phyloP scores from a whole-genome alignment of 2,329 filamentous ascomycete genomes.

The Pestalotiopsis sp. region DNA sequence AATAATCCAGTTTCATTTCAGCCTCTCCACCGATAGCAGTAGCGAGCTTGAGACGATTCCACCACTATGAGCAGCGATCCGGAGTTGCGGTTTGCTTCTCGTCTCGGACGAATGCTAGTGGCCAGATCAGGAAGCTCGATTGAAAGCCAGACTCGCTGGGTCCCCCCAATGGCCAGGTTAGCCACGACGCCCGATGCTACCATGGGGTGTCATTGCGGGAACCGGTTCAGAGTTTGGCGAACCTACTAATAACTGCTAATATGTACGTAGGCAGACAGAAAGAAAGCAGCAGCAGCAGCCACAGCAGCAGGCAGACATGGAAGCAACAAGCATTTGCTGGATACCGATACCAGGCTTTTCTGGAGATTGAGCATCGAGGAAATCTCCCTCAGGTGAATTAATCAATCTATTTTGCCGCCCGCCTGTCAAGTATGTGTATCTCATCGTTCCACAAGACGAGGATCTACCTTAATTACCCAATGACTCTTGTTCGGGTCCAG shows the following conservation, averaged over 20 bases:
- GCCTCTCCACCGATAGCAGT: not conserved
- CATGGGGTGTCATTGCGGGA: conserved; percentile 7
- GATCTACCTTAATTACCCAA: not conserved
- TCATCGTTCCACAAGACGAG: not conserved
- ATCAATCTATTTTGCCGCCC: not conserved
- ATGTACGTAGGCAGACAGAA: too few species aligned
- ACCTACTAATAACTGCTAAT: not conserved
- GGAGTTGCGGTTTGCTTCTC: not conserved
- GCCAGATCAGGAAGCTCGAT: conserved; percentile 9
- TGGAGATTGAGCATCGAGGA: conserved; percentile 12
- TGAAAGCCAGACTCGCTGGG: not conserved
- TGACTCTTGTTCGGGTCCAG: not conserved
- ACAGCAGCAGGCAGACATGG: not conserved
- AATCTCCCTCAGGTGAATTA: conserved; percentile 14
- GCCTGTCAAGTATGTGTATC: not conserved
- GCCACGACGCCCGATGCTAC: conserved; percentile 10
- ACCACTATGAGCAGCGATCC: not conserved
- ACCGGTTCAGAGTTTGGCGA: conserved; percentile 9
- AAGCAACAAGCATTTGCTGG: not conserved
- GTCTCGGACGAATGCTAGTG: not conserved
- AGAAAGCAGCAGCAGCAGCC: not conserved
- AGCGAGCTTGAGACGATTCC: not conserved
- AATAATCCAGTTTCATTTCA: not conserved
- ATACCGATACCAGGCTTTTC: not conserved
- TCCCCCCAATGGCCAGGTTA: conserved; percentile 8